A percentile compares a stretch with the other conserved stretches of the same genome.
phyloP scores from a whole-genome alignment of 208 protist species.

The Naegleria lovaniensis region DNA sequence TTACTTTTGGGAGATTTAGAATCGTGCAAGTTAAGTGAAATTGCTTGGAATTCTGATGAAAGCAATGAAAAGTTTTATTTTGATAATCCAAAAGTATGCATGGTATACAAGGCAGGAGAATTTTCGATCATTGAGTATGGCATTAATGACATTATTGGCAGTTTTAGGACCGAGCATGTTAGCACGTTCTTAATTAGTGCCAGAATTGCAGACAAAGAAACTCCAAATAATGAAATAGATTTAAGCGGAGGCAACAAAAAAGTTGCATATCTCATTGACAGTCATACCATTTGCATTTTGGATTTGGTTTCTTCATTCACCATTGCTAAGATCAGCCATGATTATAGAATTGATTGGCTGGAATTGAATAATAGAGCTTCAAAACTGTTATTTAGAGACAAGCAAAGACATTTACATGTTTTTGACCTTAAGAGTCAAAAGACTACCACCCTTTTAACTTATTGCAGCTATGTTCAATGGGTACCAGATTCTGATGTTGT shows the following conservation, averaged over 20 bases:
- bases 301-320: conserved; percentile 74
- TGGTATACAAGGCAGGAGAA: conserved; percentile 92
- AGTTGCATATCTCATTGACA: conserved; percentile 91
- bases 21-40: conserved; percentile 84
- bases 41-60: conserved; percentile 79
- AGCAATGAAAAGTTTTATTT: conserved; percentile 86
- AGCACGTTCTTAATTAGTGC: conserved; percentile 85
- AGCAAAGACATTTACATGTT: conserved; percentile 81
- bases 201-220: conserved; percentile 62
- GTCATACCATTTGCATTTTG: conserved; percentile 84
- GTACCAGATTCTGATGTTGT: conserved; percentile 93
- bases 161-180: conserved; percentile 88
- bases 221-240: conserved; percentile 11
- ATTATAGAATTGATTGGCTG: conserved; percentile 88
- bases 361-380: conserved; percentile 82
- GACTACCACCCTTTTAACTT: conserved; percentile 81
- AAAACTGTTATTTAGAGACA: conserved; percentile 92
- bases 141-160: conserved; percentile 84
- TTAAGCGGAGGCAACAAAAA: conserved; percentile 52
- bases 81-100: conserved; percentile 86
- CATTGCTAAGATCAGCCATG: conserved; percentile 78
- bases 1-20: conserved; percentile 90
- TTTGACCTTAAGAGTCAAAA: conserved; percentile 80
- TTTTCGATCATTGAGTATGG: conserved; percentile 93
- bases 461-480: conserved; percentile 95